phyloP scores from a whole-genome alignment of 768 basidiomycete genomes.

The Termitomyces heimii region DNA sequence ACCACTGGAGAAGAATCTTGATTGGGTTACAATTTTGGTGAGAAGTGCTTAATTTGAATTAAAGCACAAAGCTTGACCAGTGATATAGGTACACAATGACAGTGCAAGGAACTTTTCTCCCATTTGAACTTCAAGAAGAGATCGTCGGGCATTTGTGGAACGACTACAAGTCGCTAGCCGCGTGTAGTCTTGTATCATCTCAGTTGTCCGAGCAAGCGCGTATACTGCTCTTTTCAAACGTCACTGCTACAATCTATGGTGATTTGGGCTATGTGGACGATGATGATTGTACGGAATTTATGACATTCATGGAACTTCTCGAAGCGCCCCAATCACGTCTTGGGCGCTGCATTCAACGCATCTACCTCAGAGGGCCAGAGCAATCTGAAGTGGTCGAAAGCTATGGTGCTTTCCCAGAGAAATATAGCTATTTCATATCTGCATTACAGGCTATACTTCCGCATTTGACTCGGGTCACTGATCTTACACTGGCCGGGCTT shows the following conservation, averaged over 20 bases:
- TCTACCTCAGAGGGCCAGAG: background rate
- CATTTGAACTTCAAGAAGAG: background rate
- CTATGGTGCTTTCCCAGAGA: too few species aligned
- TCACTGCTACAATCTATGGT: background rate
- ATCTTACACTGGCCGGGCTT: background rate
- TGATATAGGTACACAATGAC: background rate
- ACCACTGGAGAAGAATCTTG: too few species aligned
- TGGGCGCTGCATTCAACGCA: background rate
- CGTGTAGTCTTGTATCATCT: background rate
- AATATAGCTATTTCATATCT: background rate
- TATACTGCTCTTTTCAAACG: background rate
- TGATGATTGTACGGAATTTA: too few species aligned
- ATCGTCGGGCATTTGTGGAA: background rate
- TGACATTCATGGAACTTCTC: background rate
- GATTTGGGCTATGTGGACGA: background rate
- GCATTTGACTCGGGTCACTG: background rate
- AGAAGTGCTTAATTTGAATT: background rate
- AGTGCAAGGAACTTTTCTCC: background rate
- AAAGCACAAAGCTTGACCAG: background rate
- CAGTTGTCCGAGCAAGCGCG: background rate
- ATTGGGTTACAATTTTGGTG: background rate
- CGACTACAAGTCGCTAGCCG: background rate
- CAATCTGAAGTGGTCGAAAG: too few species aligned
- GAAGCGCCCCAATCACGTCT: background rate
- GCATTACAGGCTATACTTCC: background rate